phyloP scores from a whole-genome alignment of 495 filamentous ascomycete species.

The Cladorrhinum samala region DNA sequence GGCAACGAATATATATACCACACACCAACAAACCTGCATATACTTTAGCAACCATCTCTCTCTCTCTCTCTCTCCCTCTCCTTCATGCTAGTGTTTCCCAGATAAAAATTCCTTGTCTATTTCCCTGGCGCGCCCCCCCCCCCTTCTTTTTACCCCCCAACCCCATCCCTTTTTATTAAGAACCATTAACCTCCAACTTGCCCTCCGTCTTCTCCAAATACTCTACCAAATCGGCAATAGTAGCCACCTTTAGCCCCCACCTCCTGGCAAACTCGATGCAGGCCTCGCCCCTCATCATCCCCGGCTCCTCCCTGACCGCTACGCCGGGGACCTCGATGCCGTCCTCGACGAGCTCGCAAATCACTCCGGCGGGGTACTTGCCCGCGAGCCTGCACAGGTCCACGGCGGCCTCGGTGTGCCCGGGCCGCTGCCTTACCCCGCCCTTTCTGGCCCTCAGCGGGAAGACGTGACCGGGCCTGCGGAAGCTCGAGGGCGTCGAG shows the following conservation, averaged over 20 bases:
- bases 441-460: constrained; percentile 75
- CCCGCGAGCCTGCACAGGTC: constrained; percentile 81
- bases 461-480: constrained; percentile 86
- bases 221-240: constrained; percentile 81
- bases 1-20: no score
- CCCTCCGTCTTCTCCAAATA: constrained; percentile 67
- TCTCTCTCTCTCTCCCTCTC: no score
- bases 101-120: no score
- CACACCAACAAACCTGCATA: no score
- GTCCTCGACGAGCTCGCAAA: constrained; percentile 81
- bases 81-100: no score
- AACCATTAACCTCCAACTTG: constrained; percentile 40
- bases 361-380: constrained; percentile 68
- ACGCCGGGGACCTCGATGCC: constrained; percentile 56
- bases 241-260: constrained; percentile 90
- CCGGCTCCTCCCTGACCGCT: constrained; percentile 53
- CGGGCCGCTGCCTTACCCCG: constrained; percentile 69
- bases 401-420: constrained; percentile 89
- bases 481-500: constrained; percentile 54
- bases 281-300: constrained; percentile 89
- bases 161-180: no score
- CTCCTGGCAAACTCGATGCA: constrained; percentile 82
- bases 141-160: no score
- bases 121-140: no score
- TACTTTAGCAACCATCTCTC: no score